A percentile compares a stretch with the other conserved stretches of the same genome.
phyloP scores from a whole-genome alignment of 1,284 basidiomycete genomes.

The Psilocybe mexicana region DNA sequence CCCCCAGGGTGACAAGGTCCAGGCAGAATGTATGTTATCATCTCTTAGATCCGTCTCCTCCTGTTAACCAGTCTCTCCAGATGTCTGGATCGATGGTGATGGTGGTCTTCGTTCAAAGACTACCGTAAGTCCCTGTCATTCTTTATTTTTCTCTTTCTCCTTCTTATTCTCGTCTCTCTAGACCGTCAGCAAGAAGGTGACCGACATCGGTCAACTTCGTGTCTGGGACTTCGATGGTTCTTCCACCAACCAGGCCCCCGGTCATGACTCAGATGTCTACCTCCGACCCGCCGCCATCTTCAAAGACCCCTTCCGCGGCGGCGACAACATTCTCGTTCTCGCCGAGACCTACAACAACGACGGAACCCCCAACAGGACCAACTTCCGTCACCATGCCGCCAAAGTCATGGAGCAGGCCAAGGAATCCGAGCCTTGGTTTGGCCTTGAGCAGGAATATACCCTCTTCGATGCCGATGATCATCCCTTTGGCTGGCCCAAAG shows the following conservation, averaged over 20 bases:
- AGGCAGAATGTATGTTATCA: conserved; percentile 81
- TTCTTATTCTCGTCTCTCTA: conserved; percentile 30
- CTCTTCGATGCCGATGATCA: conserved; percentile 92
- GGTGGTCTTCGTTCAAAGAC: conserved; percentile 93
- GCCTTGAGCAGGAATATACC: conserved; percentile 99
- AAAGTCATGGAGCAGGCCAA: conserved; percentile 93
- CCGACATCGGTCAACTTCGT: conserved; percentile 85
- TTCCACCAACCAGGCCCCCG: conserved; percentile 95
- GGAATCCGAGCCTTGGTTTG: conserved; percentile 91
- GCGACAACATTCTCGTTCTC: conserved; percentile 96
- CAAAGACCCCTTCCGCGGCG: conserved; percentile 99
- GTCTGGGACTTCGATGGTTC: conserved; percentile 99
- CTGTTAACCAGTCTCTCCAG: conserved; percentile 42
- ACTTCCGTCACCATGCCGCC: conserved; percentile 88
- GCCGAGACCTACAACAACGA: conserved; percentile 99
- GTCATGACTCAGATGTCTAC: conserved; percentile 95
- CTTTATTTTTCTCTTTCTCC: conserved; percentile 7
- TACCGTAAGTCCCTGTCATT: conserved; percentile 52
- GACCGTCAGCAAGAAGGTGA: conserved; percentile 84
- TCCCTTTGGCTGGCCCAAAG: conserved; percentile 97
- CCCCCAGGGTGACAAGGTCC: conserved; percentile 83
- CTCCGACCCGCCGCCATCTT: conserved; percentile 97
- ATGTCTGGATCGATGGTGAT: conserved; percentile 96
- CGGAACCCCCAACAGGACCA: conserved; percentile 97
- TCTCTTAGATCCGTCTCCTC: conserved; percentile 22